A percentile compares a stretch with the other conserved stretches of the same genome.
These are phyloP conservation scores for Pichia rugopelliculosa DNA, from an alignment of 805 yeast genomes.

Conservation along the genomic window DNA sequence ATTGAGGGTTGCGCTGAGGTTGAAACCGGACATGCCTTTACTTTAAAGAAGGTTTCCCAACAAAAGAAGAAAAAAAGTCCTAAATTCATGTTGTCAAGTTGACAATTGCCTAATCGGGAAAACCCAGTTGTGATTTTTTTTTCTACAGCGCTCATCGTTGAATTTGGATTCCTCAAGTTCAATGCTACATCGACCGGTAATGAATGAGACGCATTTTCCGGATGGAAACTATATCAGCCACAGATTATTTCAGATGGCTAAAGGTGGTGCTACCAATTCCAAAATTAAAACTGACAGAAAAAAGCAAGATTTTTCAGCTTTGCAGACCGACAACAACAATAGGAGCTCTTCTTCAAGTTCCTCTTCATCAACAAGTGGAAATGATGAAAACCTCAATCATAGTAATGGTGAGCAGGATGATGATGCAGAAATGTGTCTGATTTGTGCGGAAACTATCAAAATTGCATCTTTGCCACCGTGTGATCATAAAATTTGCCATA, in stretches of 20 bases:
- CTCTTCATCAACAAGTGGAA: background rate
- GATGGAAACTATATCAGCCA: background rate
- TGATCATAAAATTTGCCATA: slow-evolving; percentile 76
- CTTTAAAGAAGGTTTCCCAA: too few species aligned
- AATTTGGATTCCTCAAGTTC: too few species aligned
- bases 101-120: background rate
- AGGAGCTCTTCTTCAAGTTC: background rate
- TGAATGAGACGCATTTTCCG: too few species aligned
- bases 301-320: background rate
- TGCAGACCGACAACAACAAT: background rate
- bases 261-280: background rate
- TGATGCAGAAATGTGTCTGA: slow-evolving; percentile 44
- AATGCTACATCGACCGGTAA: too few species aligned
- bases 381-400: background rate
- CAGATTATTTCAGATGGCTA: background rate
- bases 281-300: background rate
- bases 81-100: background rate
- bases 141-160: background rate
- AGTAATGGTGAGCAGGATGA: background rate
- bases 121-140: background rate
- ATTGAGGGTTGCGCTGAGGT: slow-evolving; percentile 72
- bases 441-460: slow-evolving; percentile 71
- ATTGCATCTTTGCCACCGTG: slow-evolving; percentile 73
- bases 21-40: slow-evolving; percentile 26
- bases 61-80: background rate